Percentiles rank a stretch among this genome's conserved stretches.
Conservation (phyloP, 2,329 filamentous ascomycete species). For the Neonectria ditissima region DNA sequence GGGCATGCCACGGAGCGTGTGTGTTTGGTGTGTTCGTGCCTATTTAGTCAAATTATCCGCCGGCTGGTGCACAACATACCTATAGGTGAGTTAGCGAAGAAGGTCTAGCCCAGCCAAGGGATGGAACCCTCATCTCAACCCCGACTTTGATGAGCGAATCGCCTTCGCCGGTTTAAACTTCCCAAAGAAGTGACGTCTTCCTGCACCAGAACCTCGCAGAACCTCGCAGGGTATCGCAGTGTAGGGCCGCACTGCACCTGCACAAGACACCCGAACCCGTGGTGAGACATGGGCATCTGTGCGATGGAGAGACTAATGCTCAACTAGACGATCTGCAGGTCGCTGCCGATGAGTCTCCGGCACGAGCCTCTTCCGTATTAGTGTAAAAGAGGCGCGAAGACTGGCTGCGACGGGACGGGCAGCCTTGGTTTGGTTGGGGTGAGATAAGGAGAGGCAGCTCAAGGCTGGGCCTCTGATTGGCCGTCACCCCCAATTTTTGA, state of each 20-base stretch:
- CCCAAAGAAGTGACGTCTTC: constrained; percentile 45
- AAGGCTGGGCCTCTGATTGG: constrained; percentile 53
- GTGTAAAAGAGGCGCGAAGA: constrained; percentile 28
- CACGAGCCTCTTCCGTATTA: constrained; percentile 46
- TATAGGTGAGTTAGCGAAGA: neutral
- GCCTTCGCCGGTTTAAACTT: constrained; percentile 36
- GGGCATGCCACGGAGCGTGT: constrained; percentile 16
- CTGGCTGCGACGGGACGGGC: constrained; percentile 28
- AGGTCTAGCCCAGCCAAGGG: constrained; percentile 8
- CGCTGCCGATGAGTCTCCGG: constrained; percentile 38
- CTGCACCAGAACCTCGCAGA: constrained; percentile 34
- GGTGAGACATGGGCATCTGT: constrained; percentile 43
- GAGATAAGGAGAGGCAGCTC: constrained; percentile 55
- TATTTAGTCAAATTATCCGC: constrained; percentile 17
- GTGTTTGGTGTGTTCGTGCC: constrained; percentile 16
- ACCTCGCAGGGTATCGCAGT: constrained; percentile 32
- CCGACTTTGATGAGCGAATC: constrained; percentile 25
- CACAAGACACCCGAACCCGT: constrained; percentile 41
- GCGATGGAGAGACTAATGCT: constrained; percentile 39
- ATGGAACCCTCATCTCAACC: constrained; percentile 22
- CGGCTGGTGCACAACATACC: constrained; percentile 5
- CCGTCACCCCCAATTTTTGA: constrained; percentile 51
- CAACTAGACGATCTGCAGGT: constrained; percentile 42
- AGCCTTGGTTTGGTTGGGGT: constrained; percentile 54
- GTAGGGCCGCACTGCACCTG: constrained; percentile 22